These are phyloP conservation scores for Aaosphaeria pasadenensis DNA, from an alignment of 2,329 filamentous ascomycete species.

Conservation along the genomic window DNA sequence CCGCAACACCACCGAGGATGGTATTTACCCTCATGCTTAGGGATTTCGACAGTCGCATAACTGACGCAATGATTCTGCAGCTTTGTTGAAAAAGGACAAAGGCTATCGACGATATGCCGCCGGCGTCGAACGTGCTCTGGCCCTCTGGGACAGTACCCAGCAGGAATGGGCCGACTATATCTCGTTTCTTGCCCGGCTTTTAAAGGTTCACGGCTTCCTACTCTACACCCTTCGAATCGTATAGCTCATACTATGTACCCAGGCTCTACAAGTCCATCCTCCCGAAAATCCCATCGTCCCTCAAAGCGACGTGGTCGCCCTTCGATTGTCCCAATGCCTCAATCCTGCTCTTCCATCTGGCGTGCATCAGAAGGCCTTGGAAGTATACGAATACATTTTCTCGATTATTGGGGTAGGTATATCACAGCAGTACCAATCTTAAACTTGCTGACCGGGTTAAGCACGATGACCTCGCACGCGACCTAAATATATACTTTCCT, in stretches of 20 bases:
- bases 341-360: constrained; percentile 91
- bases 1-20: constrained; percentile 73
- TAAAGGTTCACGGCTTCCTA: constrained; percentile 63
- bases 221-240: constrained; percentile 6
- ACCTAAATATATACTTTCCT: constrained; percentile 84
- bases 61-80: constrained; percentile 42
- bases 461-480: constrained; percentile 71
- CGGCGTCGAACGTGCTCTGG: constrained; percentile 80
- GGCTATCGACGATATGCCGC: constrained; percentile 84
- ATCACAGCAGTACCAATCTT: not conserved
- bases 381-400: constrained; percentile 91
- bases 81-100: constrained; percentile 61
- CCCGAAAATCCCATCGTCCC: constrained; percentile 70
- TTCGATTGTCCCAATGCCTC: constrained; percentile 90
- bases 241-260: not conserved
- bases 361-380: constrained; percentile 94
- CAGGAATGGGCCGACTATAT: constrained; percentile 99
- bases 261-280: constrained; percentile 87
- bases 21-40: constrained; percentile 51
- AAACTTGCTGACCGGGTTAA: constrained; percentile 20
- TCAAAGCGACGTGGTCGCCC: constrained; percentile 78
- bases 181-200: constrained; percentile 84
- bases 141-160: constrained; percentile 85
- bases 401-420: constrained; percentile 67
- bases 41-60: constrained; percentile 1